Conservation (phyloP, 2,329 filamentous ascomycete species). For the Calonectria fujianensis region DNA sequence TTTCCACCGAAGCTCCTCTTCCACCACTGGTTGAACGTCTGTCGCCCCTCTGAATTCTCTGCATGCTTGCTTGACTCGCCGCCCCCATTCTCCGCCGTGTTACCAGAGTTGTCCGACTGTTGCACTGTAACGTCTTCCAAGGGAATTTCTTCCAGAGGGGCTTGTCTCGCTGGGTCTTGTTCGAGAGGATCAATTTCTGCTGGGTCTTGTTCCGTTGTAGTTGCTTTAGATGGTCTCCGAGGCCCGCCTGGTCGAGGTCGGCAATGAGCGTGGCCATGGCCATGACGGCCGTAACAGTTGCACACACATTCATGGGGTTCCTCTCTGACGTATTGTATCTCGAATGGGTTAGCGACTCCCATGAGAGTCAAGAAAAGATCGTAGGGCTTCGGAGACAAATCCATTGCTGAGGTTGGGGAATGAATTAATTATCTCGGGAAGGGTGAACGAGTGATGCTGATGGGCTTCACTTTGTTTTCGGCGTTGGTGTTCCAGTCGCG, state of each 20-base stretch:
- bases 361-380: slow-evolving; percentile 1
- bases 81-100: neutral
- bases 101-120: neutral
- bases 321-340: slow-evolving; percentile 1
- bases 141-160: neutral
- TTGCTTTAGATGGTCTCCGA: neutral
- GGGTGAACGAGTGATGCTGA: neutral
- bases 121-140: neutral
- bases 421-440: too few relatives aligned
- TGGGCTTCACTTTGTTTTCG: neutral
- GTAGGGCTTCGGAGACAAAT: neutral
- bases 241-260: neutral
- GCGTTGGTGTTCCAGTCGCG: neutral
- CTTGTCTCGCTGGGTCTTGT: neutral
- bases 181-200: neutral
- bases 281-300: neutral
- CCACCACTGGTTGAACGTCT: slow-evolving; percentile 3
- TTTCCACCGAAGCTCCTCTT: neutral
- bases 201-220: neutral
- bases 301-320: neutral
- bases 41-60: neutral
- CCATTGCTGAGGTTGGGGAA: neutral
- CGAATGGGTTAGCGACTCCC: neutral
- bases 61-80: neutral
- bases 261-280: slow-evolving; percentile 9